A percentile compares a stretch with the other conserved stretches of the same genome.
Evolutionary conservation across 768 basidiomycete genomes (phyloP).

Genomic region (Suillus clintonianus): DNA sequence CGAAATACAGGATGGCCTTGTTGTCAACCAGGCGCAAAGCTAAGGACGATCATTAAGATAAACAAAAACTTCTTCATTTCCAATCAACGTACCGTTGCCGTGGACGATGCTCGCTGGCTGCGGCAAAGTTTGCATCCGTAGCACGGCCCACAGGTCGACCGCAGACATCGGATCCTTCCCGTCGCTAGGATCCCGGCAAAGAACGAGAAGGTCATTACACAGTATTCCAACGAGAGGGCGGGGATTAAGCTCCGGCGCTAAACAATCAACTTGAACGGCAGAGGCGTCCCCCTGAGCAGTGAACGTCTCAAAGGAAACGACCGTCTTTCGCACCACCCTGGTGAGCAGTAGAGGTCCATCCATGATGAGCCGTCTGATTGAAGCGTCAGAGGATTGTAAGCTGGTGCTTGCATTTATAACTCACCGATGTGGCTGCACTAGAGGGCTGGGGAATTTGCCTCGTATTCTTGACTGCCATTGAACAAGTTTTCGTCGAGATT

Average conservation of each 20-base stretch:
- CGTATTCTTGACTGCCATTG: conserved; percentile 89
- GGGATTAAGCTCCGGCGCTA: conserved; percentile 84
- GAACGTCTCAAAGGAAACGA: conserved; percentile 78
- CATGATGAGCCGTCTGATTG: conserved; percentile 81
- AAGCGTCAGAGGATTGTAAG: conserved; percentile 11
- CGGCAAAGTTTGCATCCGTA: conserved; percentile 91
- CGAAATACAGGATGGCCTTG: conserved; percentile 89
- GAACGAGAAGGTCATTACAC: conserved; percentile 91
- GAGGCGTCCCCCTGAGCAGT: conserved; percentile 76
- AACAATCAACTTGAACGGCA: conserved; percentile 86
- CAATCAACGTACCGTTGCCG: conserved; percentile 62
- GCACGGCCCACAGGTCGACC: conserved; percentile 95
- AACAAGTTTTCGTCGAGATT: conserved; percentile 87
- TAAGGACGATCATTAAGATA: conserved; percentile 28
- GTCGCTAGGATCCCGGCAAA: conserved; percentile 85
- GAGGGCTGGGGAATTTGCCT: conserved; percentile 92
- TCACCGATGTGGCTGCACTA: conserved; percentile 96
- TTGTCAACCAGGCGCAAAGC: conserved; percentile 88
- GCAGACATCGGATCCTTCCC: conserved; percentile 70
- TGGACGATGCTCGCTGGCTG: conserved; percentile 91
- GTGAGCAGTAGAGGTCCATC: conserved; percentile 85
- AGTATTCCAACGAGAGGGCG: conserved; percentile 78
- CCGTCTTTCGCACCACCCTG: conserved; percentile 86
- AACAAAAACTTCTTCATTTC: background rate
- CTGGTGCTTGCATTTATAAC: conserved; percentile 18